Evolutionary conservation across 345 rosid genomes (phyloP).

Genomic region (Moricandia moricandioides): DNA sequence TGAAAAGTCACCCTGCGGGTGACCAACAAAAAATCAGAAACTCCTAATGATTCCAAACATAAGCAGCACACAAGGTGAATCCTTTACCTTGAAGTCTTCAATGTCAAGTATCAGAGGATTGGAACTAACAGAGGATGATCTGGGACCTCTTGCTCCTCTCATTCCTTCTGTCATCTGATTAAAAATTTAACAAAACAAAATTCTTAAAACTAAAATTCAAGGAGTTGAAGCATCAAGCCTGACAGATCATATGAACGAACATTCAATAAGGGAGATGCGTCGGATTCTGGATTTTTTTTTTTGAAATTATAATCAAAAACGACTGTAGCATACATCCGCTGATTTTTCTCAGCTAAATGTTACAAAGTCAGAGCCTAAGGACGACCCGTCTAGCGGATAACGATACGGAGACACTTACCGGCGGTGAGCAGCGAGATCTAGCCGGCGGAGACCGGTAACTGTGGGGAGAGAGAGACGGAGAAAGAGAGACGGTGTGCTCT

Average conservation of each 20-base stretch:
- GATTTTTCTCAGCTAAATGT: conserved; percentile 14
- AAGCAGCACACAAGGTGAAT: conserved; percentile 1
- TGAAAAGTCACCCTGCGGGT: conserved; percentile 85
- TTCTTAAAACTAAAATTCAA: conserved; percentile 5
- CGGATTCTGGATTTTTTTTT: not conserved
- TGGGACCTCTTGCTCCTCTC: conserved; percentile 44
- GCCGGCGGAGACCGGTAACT: conserved; percentile 33
- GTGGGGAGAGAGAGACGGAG: conserved; percentile 23
- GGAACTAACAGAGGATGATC: conserved; percentile 57
- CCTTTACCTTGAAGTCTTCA: conserved; percentile 87
- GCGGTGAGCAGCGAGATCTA: conserved; percentile 30
- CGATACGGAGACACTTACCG: conserved; percentile 3
- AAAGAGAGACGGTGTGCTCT: conserved; percentile 19
- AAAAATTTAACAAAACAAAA: not conserved
- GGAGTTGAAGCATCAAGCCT: not conserved
- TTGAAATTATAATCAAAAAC: not conserved
- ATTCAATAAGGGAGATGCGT: not conserved
- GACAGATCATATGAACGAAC: conserved; percentile 17
- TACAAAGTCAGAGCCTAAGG: conserved; percentile 1
- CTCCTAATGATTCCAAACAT: not conserved
- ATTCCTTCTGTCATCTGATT: conserved; percentile 68
- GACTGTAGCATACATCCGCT: not conserved
- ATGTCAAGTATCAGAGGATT: conserved; percentile 79
- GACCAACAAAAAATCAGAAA: not conserved
- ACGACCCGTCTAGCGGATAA: not conserved